phyloP scores from a whole-genome alignment of 441 rosid genomes.

The Cnidoscolus chayamansa region DNA sequence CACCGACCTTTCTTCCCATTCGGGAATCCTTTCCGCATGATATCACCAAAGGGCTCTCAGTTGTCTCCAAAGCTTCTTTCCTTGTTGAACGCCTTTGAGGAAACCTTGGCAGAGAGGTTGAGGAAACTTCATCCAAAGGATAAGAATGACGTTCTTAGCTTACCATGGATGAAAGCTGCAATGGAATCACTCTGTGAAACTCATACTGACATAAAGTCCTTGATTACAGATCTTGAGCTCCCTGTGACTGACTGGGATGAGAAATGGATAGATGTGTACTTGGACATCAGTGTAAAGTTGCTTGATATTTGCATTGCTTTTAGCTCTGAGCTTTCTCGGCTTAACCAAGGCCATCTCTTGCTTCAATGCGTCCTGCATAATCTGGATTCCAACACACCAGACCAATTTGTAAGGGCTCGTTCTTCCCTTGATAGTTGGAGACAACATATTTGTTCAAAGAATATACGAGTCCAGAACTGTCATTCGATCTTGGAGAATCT shows the following conservation, averaged over 20 bases:
- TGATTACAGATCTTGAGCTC: constrained; percentile 72
- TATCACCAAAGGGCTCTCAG: constrained; percentile 63
- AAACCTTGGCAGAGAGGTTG: constrained; percentile 53
- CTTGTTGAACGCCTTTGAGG: constrained; percentile 61
- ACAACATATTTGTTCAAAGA: constrained; percentile 53
- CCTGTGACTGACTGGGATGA: constrained; percentile 92
- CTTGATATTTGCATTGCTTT: constrained; percentile 78
- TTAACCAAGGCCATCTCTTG: constrained; percentile 76
- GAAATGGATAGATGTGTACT: constrained; percentile 87
- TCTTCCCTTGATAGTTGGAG: constrained; percentile 73
- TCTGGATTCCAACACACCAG: constrained; percentile 49
- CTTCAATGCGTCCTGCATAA: constrained; percentile 71
- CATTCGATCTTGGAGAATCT: constrained; percentile 50
- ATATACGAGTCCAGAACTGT: constrained; percentile 59
- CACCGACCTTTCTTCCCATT: constrained; percentile 69
- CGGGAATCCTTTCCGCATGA: constrained; percentile 77
- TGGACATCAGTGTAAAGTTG: constrained; percentile 81
- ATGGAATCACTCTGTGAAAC: constrained; percentile 70
- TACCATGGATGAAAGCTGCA: constrained; percentile 79
- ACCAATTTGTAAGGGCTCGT: constrained; percentile 45
- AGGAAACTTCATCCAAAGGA: constrained; percentile 57
- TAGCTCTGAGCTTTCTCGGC: constrained; percentile 70
- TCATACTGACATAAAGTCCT: constrained; percentile 54
- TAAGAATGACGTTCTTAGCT: constrained; percentile 52
- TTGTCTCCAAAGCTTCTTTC: constrained; percentile 49